Percentiles rank a stretch among this genome's conserved stretches.
These are phyloP conservation scores for Globisporangium recalcitrans DNA, from an alignment of 352 stramenopile species.

Conservation along the genomic window DNA sequence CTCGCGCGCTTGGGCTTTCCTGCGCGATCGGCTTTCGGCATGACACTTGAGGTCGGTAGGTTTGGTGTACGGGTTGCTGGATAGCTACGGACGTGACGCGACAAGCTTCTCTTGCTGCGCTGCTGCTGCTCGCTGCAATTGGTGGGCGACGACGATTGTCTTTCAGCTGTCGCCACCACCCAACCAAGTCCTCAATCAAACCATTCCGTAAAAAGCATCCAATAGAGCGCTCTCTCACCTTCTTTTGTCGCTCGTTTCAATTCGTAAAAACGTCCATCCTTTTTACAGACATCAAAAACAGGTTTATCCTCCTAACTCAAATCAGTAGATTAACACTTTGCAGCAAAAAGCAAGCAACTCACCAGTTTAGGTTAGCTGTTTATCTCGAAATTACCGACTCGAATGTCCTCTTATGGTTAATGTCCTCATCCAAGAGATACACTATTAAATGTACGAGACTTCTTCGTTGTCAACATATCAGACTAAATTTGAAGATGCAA, in stretches of 20 bases:
- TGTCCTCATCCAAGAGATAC: no score
- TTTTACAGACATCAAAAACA: background rate
- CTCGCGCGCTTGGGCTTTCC: slow-evolving; percentile 81
- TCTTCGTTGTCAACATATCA: no score
- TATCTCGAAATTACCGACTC: no score
- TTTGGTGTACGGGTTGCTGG: background rate
- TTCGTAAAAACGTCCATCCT: background rate
- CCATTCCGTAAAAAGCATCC: slow-evolving; percentile 17
- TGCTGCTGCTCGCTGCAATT: slow-evolving; percentile 5
- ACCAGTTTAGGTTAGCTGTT: no score
- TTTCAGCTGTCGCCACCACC: slow-evolving; percentile 13
- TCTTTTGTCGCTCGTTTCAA: background rate
- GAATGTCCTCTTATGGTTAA: no score
- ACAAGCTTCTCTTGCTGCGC: slow-evolving; percentile 2
- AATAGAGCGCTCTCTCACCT: slow-evolving; percentile 2
- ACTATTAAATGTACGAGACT: no score
- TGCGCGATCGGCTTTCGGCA: slow-evolving; percentile 60
- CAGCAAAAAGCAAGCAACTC: no score
- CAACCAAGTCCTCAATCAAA: slow-evolving; percentile 17
- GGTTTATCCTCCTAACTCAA: no score
- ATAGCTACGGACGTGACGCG: background rate
- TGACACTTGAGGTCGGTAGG: slow-evolving; percentile 12
- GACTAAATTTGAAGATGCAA: no score
- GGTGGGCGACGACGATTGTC: background rate
- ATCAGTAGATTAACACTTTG: no score